Conservation (phyloP, 192 early-diverging fungal species). For the Backusella tuberculispora region DNA sequence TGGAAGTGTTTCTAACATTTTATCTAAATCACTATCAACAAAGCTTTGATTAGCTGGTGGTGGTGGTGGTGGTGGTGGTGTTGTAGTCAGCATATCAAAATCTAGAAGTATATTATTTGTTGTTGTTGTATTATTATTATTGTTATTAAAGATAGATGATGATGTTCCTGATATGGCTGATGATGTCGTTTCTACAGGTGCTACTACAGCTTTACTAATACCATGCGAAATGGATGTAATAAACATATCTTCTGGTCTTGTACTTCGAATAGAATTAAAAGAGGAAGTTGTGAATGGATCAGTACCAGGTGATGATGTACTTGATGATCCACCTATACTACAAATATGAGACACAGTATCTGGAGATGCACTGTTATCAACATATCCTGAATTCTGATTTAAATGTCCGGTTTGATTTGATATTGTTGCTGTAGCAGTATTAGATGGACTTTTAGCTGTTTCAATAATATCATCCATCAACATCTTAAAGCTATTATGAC, state of each 20-base stretch:
- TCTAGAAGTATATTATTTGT: neutral
- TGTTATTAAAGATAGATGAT: neutral
- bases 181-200: neutral
- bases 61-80: neutral
- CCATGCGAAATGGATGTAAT: constrained; percentile 8
- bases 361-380: neutral
- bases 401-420: neutral
- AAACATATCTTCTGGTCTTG: constrained; percentile 27
- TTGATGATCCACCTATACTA: no score
- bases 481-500: neutral
- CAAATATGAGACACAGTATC: no score
- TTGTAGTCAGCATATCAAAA: neutral
- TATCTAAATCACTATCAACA: constrained; percentile 7
- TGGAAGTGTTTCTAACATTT: neutral
- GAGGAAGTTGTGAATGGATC: neutral
- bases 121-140: neutral
- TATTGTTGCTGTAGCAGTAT: no score
- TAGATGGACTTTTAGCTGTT: neutral
- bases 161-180: neutral
- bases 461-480: neutral
- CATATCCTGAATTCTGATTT: neutral
- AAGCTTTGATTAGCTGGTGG: neutral
- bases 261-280: neutral
- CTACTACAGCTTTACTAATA: neutral
- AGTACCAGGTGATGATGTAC: neutral